A percentile compares a stretch with the other conserved stretches of the same genome.
Conservation (phyloP, 2,329 filamentous ascomycete species). For the Didymella keratinophila region DNA sequence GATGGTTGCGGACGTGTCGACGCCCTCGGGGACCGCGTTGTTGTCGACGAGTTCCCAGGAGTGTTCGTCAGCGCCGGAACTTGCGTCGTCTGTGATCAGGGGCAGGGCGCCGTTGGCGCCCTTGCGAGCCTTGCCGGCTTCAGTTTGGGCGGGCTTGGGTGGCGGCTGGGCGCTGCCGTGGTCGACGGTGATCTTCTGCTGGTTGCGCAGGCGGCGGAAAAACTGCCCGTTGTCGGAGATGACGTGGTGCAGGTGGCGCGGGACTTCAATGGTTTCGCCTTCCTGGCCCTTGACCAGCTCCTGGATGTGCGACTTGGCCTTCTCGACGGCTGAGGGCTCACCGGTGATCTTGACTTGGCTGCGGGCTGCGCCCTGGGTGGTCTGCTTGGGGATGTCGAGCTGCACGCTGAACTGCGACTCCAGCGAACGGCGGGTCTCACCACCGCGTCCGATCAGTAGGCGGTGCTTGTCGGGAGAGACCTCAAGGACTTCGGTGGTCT, state of each 20-base stretch:
- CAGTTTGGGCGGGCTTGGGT: slow-evolving; percentile 67
- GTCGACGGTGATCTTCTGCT: slow-evolving; percentile 89
- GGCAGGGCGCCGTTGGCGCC: slow-evolving; percentile 74
- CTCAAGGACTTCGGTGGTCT: slow-evolving; percentile 79
- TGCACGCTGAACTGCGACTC: slow-evolving; percentile 87
- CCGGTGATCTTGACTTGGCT: slow-evolving; percentile 89
- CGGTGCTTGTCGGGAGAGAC: slow-evolving; percentile 91
- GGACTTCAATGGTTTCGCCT: slow-evolving; percentile 85
- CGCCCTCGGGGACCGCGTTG: slow-evolving; percentile 62
- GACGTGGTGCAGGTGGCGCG: slow-evolving; percentile 80
- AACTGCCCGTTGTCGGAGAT: slow-evolving; percentile 90
- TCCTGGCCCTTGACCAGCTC: slow-evolving; percentile 83
- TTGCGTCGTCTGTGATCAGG: slow-evolving; percentile 86
- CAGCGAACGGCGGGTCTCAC: slow-evolving; percentile 83
- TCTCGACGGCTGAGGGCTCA: slow-evolving; percentile 77
- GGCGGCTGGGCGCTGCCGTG: slow-evolving; percentile 84
- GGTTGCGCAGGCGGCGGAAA: slow-evolving; percentile 87
- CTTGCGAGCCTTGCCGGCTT: slow-evolving; percentile 53
- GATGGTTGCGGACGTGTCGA: slow-evolving; percentile 64
- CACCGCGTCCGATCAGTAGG: slow-evolving; percentile 88
- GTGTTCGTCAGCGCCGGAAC: slow-evolving; percentile 67
- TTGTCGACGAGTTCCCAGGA: slow-evolving; percentile 84
- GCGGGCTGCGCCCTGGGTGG: slow-evolving; percentile 71
- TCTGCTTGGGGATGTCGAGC: slow-evolving; percentile 88
- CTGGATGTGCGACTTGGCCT: slow-evolving; percentile 85